These are phyloP conservation scores for Termitomyces bulborhizus DNA, from an alignment of 768 basidiomycete genomes.

Conservation along the genomic window DNA sequence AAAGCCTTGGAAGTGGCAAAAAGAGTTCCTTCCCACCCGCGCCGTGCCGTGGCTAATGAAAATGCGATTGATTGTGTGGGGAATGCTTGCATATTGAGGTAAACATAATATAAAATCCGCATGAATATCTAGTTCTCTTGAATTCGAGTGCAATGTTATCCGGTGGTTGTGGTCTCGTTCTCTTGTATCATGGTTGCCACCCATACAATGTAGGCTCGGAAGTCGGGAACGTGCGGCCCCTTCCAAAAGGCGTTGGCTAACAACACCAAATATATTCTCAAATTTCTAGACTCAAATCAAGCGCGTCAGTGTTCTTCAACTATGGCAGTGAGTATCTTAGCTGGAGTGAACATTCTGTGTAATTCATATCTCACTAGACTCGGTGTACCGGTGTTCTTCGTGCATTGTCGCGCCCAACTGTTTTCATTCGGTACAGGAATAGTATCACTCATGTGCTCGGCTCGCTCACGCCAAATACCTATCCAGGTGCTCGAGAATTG, in stretches of 20 bases:
- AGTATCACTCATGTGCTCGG: conserved; percentile 1
- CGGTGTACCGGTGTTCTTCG: conserved; percentile 38
- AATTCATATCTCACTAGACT: conserved; percentile 25
- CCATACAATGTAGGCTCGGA: background rate
- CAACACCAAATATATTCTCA: conserved; percentile 27
- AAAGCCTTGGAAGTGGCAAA: too few relatives aligned
- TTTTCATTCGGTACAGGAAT: conserved; percentile 28
- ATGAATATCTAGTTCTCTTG: too few relatives aligned
- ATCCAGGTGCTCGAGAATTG: conserved; percentile 30
- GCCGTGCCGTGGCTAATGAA: too few relatives aligned
- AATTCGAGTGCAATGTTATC: too few relatives aligned
- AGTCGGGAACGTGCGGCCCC: background rate
- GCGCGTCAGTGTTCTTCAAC: conserved; percentile 12
- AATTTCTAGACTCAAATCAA: conserved; percentile 24
- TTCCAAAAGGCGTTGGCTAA: conserved; percentile 16
- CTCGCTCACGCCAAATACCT: conserved; percentile 1
- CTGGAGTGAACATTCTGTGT: background rate
- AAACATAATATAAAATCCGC: too few relatives aligned
- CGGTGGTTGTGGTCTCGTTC: too few relatives aligned
- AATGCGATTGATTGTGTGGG: too few relatives aligned
- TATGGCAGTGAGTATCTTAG: conserved; percentile 36
- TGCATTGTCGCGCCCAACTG: conserved; percentile 33
- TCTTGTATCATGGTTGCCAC: too few relatives aligned
- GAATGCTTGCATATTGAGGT: too few relatives aligned
- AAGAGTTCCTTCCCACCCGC: too few relatives aligned